Evolutionary conservation across 352 stramenopile genomes (phyloP).

Genomic region (Pelagophyceae sp.): DNA sequence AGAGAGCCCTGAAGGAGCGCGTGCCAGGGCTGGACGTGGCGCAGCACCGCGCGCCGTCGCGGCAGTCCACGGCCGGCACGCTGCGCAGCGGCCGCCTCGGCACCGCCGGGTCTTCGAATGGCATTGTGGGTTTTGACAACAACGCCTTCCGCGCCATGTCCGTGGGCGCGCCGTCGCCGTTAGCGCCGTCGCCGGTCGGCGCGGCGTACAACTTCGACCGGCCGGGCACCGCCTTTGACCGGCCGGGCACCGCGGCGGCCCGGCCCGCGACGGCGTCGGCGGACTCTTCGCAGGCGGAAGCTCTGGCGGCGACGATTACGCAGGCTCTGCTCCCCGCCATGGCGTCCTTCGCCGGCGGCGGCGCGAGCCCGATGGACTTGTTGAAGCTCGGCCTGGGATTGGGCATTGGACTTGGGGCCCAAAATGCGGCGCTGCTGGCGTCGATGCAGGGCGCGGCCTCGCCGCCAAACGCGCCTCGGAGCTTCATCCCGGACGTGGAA

Average conservation of each 20-base stretch:
- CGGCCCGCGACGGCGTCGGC: neutral
- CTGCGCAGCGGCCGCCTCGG: too few relatives aligned
- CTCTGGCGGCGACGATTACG: constrained; percentile 23
- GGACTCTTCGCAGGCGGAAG: constrained; percentile 22
- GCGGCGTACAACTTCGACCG: too few relatives aligned
- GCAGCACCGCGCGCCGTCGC: too few relatives aligned
- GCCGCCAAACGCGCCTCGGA: neutral
- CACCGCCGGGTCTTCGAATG: too few relatives aligned
- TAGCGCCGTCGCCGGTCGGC: too few relatives aligned
- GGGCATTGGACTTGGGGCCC: constrained; percentile 52
- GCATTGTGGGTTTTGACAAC: too few relatives aligned
- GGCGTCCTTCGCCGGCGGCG: constrained; percentile 62
- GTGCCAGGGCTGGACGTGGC: too few relatives aligned
- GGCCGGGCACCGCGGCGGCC: neutral
- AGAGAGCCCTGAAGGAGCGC: too few relatives aligned
- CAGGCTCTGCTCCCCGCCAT: constrained; percentile 24
- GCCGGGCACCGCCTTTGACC: too few relatives aligned
- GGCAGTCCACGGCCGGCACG: too few relatives aligned
- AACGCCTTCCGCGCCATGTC: too few relatives aligned
- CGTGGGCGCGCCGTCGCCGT: too few relatives aligned
- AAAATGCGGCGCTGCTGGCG: neutral
- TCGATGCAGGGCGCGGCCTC: neutral
- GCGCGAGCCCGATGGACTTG: constrained; percentile 26
- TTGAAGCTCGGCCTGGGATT: constrained; percentile 77
- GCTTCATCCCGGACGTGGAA: neutral